A percentile compares a stretch with the other conserved stretches of the same genome.
Evolutionary conservation across 129 eudicot genomes (phyloP).

Genomic region (sunflower (Helianthus annuus)): DNA sequence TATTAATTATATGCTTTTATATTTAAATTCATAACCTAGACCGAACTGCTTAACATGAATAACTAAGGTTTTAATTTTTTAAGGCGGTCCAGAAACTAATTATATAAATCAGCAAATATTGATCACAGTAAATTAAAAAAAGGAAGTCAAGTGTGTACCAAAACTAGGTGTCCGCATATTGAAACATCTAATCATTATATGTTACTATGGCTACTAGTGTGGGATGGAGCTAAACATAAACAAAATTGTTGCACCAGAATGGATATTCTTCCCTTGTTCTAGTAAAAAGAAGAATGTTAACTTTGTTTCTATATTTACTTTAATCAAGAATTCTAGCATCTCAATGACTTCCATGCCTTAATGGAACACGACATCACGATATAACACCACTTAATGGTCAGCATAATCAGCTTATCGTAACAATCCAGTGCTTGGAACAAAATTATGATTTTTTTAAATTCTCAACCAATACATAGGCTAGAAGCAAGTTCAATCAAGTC

Average conservation of each 20-base stretch:
- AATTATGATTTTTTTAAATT: background rate
- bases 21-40: background rate
- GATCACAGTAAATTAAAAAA: background rate
- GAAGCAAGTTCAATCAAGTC: constrained; percentile 14
- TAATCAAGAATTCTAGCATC: constrained; percentile 5
- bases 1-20: background rate
- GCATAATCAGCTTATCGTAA: background rate
- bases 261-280: background rate
- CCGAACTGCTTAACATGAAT: background rate
- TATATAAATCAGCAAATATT: background rate
- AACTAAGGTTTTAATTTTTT: background rate
- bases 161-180: constrained; percentile 8
- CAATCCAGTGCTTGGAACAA: background rate
- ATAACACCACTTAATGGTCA: background rate
- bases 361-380: background rate
- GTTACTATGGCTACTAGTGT: constrained; percentile 8
- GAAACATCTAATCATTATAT: background rate
- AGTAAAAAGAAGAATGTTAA: background rate
- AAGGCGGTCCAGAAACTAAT: background rate
- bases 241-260: background rate
- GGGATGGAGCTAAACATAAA: background rate
- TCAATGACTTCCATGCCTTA: background rate
- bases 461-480: constrained; percentile 18
- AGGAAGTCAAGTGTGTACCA: constrained; percentile 2
- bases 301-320: constrained; percentile 8